phyloP scores from a whole-genome alignment of 345 rosid genomes.

The Linum tenue region DNA sequence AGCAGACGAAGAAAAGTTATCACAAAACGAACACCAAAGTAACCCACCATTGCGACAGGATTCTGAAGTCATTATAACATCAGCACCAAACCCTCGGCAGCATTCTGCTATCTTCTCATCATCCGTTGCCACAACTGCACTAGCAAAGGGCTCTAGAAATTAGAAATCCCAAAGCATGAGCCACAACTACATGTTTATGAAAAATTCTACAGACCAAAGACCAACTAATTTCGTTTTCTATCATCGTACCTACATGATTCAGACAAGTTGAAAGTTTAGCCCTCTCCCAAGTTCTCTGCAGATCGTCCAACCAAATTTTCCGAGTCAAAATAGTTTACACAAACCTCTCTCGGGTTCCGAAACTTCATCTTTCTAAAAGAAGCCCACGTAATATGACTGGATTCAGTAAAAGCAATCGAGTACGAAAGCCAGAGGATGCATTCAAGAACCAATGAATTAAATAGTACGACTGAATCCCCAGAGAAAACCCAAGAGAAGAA shows the following conservation, averaged over 20 bases:
- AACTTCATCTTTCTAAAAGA: too few relatives aligned
- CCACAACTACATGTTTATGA: too few relatives aligned
- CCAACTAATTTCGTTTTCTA: too few relatives aligned
- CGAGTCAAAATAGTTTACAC: too few relatives aligned
- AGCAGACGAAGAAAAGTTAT: neutral
- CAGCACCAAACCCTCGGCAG: constrained; percentile 90
- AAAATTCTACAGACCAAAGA: too few relatives aligned
- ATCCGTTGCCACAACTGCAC: constrained; percentile 88
- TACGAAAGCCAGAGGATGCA: neutral
- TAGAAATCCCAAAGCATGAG: neutral
- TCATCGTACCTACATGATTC: constrained; percentile 63
- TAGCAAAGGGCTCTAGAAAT: constrained; percentile 5
- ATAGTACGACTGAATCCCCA: too few relatives aligned
- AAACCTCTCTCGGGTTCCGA: too few relatives aligned
- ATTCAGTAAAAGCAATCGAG: neutral
- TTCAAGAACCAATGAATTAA: neutral
- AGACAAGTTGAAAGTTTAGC: constrained; percentile 76
- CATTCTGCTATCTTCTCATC: constrained; percentile 86
- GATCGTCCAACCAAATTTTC: neutral
- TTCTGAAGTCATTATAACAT: constrained; percentile 93
- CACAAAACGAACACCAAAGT: neutral
- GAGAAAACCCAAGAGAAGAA: neutral
- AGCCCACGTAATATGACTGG: neutral
- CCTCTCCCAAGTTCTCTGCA: constrained; percentile 98
- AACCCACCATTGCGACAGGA: constrained; percentile 77